phyloP scores from a whole-genome alignment of 1,284 basidiomycete species.

The Trametes versicolor region DNA sequence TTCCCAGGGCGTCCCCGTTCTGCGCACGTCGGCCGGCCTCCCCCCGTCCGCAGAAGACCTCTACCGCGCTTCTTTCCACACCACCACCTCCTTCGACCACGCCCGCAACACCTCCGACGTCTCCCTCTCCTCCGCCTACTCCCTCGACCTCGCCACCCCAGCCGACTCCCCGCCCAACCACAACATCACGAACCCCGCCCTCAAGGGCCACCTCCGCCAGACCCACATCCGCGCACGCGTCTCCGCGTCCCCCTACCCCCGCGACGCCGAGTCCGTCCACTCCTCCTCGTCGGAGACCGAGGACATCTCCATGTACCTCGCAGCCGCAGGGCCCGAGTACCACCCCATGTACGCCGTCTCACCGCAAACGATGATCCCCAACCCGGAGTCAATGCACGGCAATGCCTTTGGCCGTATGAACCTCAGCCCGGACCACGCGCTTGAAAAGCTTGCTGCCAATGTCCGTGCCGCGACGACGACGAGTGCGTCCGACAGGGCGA shows the following conservation, averaged over 20 bases:
- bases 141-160: slow-evolving; percentile 56
- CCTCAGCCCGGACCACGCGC: slow-evolving; percentile 75
- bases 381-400: slow-evolving; percentile 72
- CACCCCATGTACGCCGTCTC: slow-evolving; percentile 64
- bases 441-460: slow-evolving; percentile 87
- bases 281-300: slow-evolving; percentile 88
- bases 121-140: slow-evolving; percentile 55
- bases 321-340: slow-evolving; percentile 59
- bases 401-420: slow-evolving; percentile 80
- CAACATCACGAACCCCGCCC: slow-evolving; percentile 72
- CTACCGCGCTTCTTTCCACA: slow-evolving; percentile 66
- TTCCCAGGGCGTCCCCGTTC: slow-evolving; percentile 64
- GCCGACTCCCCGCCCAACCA: slow-evolving; percentile 76
- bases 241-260: slow-evolving; percentile 82
- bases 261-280: slow-evolving; percentile 84
- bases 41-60: slow-evolving; percentile 68
- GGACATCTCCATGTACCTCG: slow-evolving; percentile 81
- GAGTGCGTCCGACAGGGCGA: slow-evolving; percentile 86
- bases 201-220: slow-evolving; percentile 77
- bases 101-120: slow-evolving; percentile 47
- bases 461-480: slow-evolving; percentile 89
- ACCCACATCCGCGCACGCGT: slow-evolving; percentile 80
- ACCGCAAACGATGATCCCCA: slow-evolving; percentile 44
- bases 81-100: slow-evolving; percentile 47
- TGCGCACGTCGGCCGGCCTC: slow-evolving; percentile 60